Percentiles rank a stretch among this genome's conserved stretches.
phyloP scores from a whole-genome alignment of 169 alveolate species.

The Babesia divergens region DNA sequence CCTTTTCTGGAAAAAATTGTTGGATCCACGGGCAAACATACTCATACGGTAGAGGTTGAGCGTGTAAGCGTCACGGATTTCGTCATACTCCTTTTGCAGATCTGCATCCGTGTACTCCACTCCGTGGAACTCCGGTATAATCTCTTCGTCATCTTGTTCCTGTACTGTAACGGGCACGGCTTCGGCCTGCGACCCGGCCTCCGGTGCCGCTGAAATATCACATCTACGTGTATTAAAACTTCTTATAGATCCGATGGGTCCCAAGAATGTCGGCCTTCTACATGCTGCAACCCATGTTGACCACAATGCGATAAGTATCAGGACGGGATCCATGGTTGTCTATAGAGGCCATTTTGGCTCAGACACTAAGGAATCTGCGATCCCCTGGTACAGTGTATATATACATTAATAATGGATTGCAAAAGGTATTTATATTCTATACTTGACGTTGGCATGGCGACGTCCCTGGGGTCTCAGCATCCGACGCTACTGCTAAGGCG shows the following conservation, averaged over 20 bases:
- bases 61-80: slow-evolving; percentile 30
- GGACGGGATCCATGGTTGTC: slow-evolving; percentile 8
- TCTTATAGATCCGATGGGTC: no score
- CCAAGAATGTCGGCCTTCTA: slow-evolving; percentile 7
- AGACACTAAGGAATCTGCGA: background rate
- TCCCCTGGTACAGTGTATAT: background rate
- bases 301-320: slow-evolving; percentile 11
- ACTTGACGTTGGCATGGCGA: no score
- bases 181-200: background rate
- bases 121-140: slow-evolving; percentile 30
- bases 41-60: slow-evolving; percentile 55
- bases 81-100: slow-evolving; percentile 43
- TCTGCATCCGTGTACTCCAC: slow-evolving; percentile 52
- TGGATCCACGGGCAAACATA: background rate
- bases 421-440: no score
- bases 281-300: background rate
- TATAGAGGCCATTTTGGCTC: slow-evolving; percentile 15
- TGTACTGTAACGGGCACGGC: background rate
- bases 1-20: slow-evolving; percentile 20
- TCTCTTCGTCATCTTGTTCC: background rate
- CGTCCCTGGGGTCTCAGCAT: no score
- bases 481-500: no score
- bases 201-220: background rate
- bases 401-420: no score
- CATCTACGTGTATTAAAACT: no score